Percentiles rank a stretch among this genome's conserved stretches.
Evolutionary conservation across 1,139 yeast genomes (phyloP).

Genomic region (Candida albicans): DNA sequence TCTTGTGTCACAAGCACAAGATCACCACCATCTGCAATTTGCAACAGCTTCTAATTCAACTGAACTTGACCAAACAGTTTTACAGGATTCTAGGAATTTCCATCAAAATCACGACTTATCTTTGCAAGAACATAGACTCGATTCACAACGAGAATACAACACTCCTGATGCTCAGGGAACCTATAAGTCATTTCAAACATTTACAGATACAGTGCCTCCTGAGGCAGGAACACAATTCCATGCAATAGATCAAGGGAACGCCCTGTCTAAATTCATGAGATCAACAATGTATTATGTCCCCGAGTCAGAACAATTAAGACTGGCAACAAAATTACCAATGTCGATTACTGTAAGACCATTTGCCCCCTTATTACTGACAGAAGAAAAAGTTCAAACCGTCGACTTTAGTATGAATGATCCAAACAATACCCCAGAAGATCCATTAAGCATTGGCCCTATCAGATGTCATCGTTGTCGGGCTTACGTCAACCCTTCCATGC

Average conservation of each 20-base stretch:
- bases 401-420: slow-evolving; percentile 42
- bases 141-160: slow-evolving; percentile 50
- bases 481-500: slow-evolving; percentile 84
- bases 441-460: slow-evolving; percentile 62
- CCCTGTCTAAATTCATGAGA: slow-evolving; percentile 79
- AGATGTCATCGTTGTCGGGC: slow-evolving; percentile 91
- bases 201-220: slow-evolving; percentile 79
- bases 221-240: slow-evolving; percentile 71
- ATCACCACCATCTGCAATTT: not conserved
- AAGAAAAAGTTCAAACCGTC: slow-evolving; percentile 64
- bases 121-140: slow-evolving; percentile 55
- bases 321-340: slow-evolving; percentile 74
- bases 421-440: slow-evolving; percentile 20
- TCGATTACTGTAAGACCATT: slow-evolving; percentile 84
- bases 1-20: slow-evolving; percentile 1
- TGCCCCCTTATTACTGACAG: slow-evolving; percentile 55
- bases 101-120: slow-evolving; percentile 31
- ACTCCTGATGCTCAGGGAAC: slow-evolving; percentile 26
- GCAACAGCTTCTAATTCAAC: slow-evolving; percentile 4
- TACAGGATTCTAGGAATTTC: slow-evolving; percentile 9
- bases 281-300: slow-evolving; percentile 86
- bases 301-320: slow-evolving; percentile 65
- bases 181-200: slow-evolving; percentile 58
- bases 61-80: slow-evolving; percentile 10
- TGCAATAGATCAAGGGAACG: slow-evolving; percentile 78